Percentiles rank a stretch among this genome's conserved stretches.
These are phyloP conservation scores for Tetradesmus lagerheimii DNA, from an alignment of 139 green algal genomes.

Conservation along the genomic window DNA sequence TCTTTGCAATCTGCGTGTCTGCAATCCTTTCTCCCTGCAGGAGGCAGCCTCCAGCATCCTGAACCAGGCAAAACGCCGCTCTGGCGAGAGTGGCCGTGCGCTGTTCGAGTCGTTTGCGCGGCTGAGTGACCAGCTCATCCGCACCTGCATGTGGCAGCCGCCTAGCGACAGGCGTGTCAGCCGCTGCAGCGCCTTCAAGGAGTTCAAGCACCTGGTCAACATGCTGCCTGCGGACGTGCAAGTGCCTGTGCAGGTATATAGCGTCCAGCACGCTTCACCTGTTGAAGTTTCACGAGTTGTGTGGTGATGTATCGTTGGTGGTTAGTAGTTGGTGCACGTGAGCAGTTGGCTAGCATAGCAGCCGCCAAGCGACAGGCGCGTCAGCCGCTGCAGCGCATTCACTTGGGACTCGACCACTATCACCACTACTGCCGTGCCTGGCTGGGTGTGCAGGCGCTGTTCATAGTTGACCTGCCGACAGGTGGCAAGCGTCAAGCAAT, in stretches of 20 bases:
- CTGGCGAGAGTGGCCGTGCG: constrained; percentile 14
- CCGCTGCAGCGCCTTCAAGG: constrained; percentile 49
- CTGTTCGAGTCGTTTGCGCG: constrained; percentile 65
- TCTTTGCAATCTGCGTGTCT: too few relatives aligned
- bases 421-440: too few relatives aligned
- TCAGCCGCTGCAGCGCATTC: constrained; percentile 39
- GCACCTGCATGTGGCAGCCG: constrained; percentile 63
- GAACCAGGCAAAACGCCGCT: constrained; percentile 36
- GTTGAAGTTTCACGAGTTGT: too few relatives aligned
- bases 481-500: too few relatives aligned
- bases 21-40: neutral
- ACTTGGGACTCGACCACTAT: too few relatives aligned
- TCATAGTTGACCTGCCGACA: too few relatives aligned
- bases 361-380: constrained; percentile 1
- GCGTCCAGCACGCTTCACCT: too few relatives aligned
- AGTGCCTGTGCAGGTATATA: constrained; percentile 45
- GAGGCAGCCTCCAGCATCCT: constrained; percentile 40
- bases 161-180: neutral
- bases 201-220: constrained; percentile 68
- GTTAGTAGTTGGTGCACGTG: too few relatives aligned
- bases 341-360: too few relatives aligned
- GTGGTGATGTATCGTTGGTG: too few relatives aligned
- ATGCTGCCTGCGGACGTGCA: constrained; percentile 80
- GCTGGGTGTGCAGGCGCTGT: too few relatives aligned
- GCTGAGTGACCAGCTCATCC: constrained; percentile 85